Percentiles rank a stretch among this genome's conserved stretches.
phyloP scores from a whole-genome alignment of 768 basidiomycete species.

The Mycena vitilis region DNA sequence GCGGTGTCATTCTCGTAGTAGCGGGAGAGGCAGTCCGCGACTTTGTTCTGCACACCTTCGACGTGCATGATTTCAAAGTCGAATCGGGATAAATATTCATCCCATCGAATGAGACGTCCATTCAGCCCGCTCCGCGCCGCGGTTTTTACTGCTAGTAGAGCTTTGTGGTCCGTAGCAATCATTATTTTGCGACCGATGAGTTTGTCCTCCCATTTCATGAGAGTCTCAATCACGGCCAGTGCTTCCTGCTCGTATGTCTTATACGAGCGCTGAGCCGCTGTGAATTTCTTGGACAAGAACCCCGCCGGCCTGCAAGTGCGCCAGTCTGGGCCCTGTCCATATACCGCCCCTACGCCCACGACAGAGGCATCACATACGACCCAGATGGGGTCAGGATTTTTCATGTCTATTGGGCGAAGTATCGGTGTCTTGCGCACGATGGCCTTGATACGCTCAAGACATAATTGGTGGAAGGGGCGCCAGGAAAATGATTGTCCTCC shows the following conservation, averaged over 20 bases:
- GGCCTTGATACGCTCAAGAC: neutral
- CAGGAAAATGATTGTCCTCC: neutral
- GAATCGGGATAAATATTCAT: slow-evolving; percentile 18
- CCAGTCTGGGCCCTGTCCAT: too few relatives aligned
- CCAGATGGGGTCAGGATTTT: neutral
- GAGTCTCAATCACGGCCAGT: too few relatives aligned
- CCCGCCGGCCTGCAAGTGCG: too few relatives aligned
- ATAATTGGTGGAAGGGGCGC: neutral
- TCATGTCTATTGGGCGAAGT: neutral
- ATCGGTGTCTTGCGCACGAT: neutral
- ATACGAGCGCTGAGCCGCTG: too few relatives aligned
- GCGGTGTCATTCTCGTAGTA: neutral
- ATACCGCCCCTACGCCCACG: neutral
- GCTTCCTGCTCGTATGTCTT: too few relatives aligned
- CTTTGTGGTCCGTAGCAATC: slow-evolving; percentile 1
- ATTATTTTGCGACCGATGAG: too few relatives aligned
- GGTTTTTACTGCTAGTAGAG: neutral
- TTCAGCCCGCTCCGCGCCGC: neutral
- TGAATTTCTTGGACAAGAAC: too few relatives aligned
- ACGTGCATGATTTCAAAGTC: neutral
- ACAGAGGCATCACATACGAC: neutral
- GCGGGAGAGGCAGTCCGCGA: neutral
- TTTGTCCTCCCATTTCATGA: too few relatives aligned
- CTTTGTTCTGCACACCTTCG: neutral
- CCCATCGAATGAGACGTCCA: slow-evolving; percentile 9